phyloP scores from a whole-genome alignment of 208 protist species.

The Porcisia hertigi region DNA sequence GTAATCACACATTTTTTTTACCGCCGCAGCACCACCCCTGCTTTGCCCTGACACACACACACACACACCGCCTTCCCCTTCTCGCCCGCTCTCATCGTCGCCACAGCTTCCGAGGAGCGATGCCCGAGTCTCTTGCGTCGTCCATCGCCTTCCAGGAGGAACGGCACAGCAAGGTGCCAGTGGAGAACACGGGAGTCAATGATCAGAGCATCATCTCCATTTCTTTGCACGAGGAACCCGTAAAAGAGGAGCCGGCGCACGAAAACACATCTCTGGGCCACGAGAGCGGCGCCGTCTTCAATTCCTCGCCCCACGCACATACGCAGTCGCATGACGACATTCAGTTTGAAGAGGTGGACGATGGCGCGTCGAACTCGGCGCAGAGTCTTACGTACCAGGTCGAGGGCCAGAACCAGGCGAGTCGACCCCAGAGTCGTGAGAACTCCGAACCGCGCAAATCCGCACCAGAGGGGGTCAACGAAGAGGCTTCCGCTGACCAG shows the following conservation, averaged over 20 bases:
- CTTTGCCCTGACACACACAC: no score
- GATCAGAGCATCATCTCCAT: conserved; percentile 11
- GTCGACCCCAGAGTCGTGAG: neutral
- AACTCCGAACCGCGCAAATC: conserved; percentile 5
- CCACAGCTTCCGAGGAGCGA: neutral
- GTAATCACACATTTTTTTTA: no score
- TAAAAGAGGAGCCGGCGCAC: neutral
- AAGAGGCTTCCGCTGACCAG: neutral
- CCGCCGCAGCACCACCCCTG: neutral
- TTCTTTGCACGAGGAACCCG: conserved; percentile 8
- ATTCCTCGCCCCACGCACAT: neutral
- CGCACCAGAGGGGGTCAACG: neutral
- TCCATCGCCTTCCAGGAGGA: conserved; percentile 25
- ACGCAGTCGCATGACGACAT: conserved; percentile 24
- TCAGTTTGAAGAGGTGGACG: conserved; percentile 13
- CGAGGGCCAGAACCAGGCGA: conserved; percentile 2
- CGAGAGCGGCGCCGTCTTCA: neutral
- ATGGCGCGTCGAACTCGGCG: conserved; percentile 9
- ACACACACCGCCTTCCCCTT: neutral
- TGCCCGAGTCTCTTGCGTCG: conserved; percentile 16
- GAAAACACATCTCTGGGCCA: conserved; percentile 4
- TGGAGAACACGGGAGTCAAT: neutral
- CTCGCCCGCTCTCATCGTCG: neutral
- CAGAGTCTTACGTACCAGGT: conserved; percentile 26
- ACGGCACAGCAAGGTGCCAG: neutral